Evolutionary conservation across 306 rosid species (phyloP), one percentile per base, ranked within the genome.

Genomic region (Cucurbita ficifolia): DNA sequence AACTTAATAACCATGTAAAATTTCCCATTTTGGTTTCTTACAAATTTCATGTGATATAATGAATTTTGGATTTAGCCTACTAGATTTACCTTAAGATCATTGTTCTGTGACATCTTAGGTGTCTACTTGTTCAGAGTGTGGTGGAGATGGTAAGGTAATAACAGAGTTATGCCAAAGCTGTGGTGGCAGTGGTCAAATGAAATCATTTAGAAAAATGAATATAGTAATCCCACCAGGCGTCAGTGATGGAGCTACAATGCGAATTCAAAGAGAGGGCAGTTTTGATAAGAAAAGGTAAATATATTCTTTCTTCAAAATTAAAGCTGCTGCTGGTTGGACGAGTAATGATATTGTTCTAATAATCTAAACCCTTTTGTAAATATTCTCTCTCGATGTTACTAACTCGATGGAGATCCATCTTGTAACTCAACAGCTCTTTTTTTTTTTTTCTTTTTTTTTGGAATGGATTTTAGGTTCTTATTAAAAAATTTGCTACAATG

Each of bases 101-200:
- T 68, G 40, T 16, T 67, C 54, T 35, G 24, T 45, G 9, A 33
- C 62, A 33, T 60, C 53, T 60, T 64, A 94, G 98, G 96, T 89
- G 36, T 89, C 95, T 61, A 94, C 95, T 46, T 94, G 98, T 84
- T 84, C 92, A 29, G 83, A 84, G 72, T 94, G 98, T 78, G 81
- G 85, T 36, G 98, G 98, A 65, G 84, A 80, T 71, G 98, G 97
- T 68, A 89, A 82, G 81, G 79, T 80, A 80, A 77, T 91, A 81
- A 86, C 89, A 52, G 91, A 87, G 40, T 58, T 74, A 48, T 94
- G 98, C 81, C 89, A 50, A 78, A 82, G 45, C 56, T 94, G 98
- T 79, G 80, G 82, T 61, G 95, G 98, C 73, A 69, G 80, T 40
- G 96, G 98, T 56, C 88, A 73, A 75, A 77, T 86, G 55, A 84